Evolutionary conservation across 1,139 yeast species (phyloP).

Genomic region (Yamadazyma oceani): DNA sequence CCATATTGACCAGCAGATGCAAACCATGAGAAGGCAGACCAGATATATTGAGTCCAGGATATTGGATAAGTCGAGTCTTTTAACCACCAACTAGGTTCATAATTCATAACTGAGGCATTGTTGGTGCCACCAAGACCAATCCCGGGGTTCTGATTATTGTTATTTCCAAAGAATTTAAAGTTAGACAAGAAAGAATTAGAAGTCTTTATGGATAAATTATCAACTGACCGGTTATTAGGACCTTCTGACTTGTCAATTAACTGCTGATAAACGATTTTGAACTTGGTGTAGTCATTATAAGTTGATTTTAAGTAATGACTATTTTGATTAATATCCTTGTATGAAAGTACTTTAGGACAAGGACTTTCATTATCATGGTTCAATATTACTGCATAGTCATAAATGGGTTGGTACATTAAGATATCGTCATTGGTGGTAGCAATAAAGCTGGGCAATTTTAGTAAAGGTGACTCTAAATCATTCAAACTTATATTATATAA

Average conservation of each 20-base stretch:
- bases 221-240: slow-evolving; percentile 16
- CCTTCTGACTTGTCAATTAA: slow-evolving; percentile 19
- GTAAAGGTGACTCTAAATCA: slow-evolving; percentile 38
- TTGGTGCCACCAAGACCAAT: too few species aligned
- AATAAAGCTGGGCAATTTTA: slow-evolving; percentile 16
- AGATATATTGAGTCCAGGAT: slow-evolving; percentile 64
- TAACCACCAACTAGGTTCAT: slow-evolving; percentile 48
- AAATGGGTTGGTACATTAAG: slow-evolving; percentile 56
- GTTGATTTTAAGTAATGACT: slow-evolving; percentile 28
- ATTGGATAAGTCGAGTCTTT: slow-evolving; percentile 47
- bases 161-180: slow-evolving; percentile 11
- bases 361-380: slow-evolving; percentile 21
- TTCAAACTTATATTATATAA: slow-evolving; percentile 66
- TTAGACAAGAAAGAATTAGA: slow-evolving; percentile 19
- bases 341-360: slow-evolving; percentile 13
- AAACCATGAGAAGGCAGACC: slow-evolving; percentile 82
- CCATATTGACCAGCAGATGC: slow-evolving; percentile 74
- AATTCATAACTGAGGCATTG: slow-evolving; percentile 4
- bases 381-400: slow-evolving; percentile 48
- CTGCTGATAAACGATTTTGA: slow-evolving; percentile 33
- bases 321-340: slow-evolving; percentile 11
- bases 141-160: background rate
- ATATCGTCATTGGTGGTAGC: slow-evolving; percentile 77
- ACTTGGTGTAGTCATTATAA: slow-evolving; percentile 37
- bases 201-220: slow-evolving; percentile 27